Evolutionary conservation across 2,329 filamentous ascomycete genomes (phyloP).

Genomic region (Epichloe baconii): DNA sequence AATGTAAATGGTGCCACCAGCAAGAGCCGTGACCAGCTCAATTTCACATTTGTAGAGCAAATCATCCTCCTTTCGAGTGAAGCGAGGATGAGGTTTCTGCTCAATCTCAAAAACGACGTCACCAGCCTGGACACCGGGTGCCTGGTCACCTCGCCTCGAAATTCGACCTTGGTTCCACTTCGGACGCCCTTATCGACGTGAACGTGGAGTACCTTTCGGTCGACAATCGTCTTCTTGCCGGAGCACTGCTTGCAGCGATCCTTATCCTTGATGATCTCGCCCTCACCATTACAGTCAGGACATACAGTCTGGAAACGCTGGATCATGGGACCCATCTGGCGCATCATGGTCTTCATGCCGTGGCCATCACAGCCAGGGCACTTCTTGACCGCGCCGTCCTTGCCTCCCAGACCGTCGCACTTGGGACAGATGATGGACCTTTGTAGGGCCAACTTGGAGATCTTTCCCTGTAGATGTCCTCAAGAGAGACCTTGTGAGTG

Average conservation of each 20-base stretch:
- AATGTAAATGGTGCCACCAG: constrained; percentile 79
- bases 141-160: constrained; percentile 91
- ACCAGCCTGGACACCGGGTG: constrained; percentile 81
- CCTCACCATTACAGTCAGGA: constrained; percentile 94
- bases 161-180: constrained; percentile 92
- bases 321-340: constrained; percentile 99
- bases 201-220: constrained; percentile 96
- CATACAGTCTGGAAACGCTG: constrained; percentile 99
- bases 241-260: constrained; percentile 94
- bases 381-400: constrained; percentile 93
- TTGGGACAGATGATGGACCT: constrained; percentile 94
- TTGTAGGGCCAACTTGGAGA: constrained; percentile 93
- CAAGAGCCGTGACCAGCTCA: constrained; percentile 86
- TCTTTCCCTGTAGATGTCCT: constrained; percentile 98
- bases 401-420: constrained; percentile 88
- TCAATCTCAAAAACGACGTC: constrained; percentile 99
- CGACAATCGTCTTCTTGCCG: constrained; percentile 96
- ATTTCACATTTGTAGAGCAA: constrained; percentile 92
- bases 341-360: constrained; percentile 99
- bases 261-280: constrained; percentile 92
- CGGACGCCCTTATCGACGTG: constrained; percentile 92
- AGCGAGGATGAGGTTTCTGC: constrained; percentile 93
- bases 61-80: constrained; percentile 93
- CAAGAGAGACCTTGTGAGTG: constrained; percentile 93
- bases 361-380: constrained; percentile 83